Percentiles rank a stretch among this genome's conserved stretches.
Evolutionary conservation across 202 grass and related monocot species (phyloP).

Genomic region (Dendrocalamus latiflorus): DNA sequence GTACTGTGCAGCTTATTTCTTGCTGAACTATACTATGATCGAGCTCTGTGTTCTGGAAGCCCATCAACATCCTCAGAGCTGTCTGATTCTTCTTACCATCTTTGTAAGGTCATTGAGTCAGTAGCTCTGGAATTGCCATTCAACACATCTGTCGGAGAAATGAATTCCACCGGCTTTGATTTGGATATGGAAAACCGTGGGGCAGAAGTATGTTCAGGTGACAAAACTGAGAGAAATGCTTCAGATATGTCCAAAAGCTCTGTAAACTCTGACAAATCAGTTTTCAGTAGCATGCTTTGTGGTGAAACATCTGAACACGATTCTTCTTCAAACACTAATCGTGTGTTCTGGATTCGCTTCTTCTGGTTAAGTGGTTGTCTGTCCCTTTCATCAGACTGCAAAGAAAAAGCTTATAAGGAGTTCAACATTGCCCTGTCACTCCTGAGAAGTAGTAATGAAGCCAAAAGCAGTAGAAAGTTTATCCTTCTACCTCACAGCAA

Average conservation of each 20-base stretch:
- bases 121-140: slow-evolving; percentile 52
- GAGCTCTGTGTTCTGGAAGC: slow-evolving; percentile 54
- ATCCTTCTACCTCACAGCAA: slow-evolving; percentile 81
- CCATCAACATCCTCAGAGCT: slow-evolving; percentile 54
- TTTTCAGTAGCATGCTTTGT: slow-evolving; percentile 4
- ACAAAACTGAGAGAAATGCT: slow-evolving; percentile 25
- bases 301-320: slow-evolving; percentile 31
- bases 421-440: slow-evolving; percentile 68
- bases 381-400: slow-evolving; percentile 64
- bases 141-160: slow-evolving; percentile 23
- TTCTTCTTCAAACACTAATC: slow-evolving; percentile 38
- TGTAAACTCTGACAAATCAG: slow-evolving; percentile 34
- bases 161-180: slow-evolving; percentile 19
- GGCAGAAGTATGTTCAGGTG: slow-evolving; percentile 26
- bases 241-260: slow-evolving; percentile 12
- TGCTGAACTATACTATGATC: slow-evolving; percentile 88
- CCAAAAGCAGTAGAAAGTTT: slow-evolving; percentile 35
- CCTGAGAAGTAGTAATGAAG: slow-evolving; percentile 39
- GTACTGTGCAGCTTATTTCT: slow-evolving; percentile 76
- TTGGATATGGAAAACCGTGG: slow-evolving; percentile 21
- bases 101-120: slow-evolving; percentile 80
- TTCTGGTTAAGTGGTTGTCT: slow-evolving; percentile 82
- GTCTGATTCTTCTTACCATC: slow-evolving; percentile 72
- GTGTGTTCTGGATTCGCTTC: slow-evolving; percentile 71
- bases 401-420: slow-evolving; percentile 80